Evolutionary conservation across 2,329 filamentous ascomycete genomes (phyloP), one percentile per base, ranked within the genome.

Genomic region (Aspergillus tanneri): DNA sequence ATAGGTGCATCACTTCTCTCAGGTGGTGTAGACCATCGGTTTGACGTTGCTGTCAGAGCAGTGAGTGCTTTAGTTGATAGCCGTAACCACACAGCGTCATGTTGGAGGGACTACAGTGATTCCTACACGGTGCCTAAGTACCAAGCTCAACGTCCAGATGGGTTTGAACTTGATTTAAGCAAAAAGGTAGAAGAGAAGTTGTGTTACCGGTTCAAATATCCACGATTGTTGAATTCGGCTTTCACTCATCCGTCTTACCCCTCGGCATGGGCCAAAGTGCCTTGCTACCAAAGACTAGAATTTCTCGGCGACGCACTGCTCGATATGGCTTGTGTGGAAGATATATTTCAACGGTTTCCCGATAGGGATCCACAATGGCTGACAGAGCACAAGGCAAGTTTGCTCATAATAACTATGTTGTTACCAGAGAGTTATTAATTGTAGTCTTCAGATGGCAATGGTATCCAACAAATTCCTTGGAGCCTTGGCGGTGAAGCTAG

Each of bases 381-480:
- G 50, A 97, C 93, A 0, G 93, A 97, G 70, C 92, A 97, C 77
- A 97, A 97, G 59, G 75, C 75, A 63, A 44, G 62, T 51, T 18
- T n/a, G 19, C 1, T 35, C 11, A 3, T n/a, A 3, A 8, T 3
- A 7, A 14, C n/a, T 23, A 3, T 11, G 3, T 7, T 6, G 4
- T n/a, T 5, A 5, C 7, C 14, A 28, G 11, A 18, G 14, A 23
- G 25, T 18, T 34, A 21, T 47, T 63, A 38, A 61, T 18, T 21
- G 22, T 6, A 43, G 25, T n/a, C 34, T 16, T 38, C 27, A 77
- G 72, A 96, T 95, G 85, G 90, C 91, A n/a, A 96, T 99, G 88
- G 91, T 93, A 0, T 93, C 89, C 44, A 99, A 99, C 72, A 90
- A 91, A 52, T 99, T 97, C 63, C 78, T 96, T 1, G 90, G 88